Evolutionary conservation across 208 protist genomes (phyloP).

Genomic region (Wallacemonas collosoma): DNA sequence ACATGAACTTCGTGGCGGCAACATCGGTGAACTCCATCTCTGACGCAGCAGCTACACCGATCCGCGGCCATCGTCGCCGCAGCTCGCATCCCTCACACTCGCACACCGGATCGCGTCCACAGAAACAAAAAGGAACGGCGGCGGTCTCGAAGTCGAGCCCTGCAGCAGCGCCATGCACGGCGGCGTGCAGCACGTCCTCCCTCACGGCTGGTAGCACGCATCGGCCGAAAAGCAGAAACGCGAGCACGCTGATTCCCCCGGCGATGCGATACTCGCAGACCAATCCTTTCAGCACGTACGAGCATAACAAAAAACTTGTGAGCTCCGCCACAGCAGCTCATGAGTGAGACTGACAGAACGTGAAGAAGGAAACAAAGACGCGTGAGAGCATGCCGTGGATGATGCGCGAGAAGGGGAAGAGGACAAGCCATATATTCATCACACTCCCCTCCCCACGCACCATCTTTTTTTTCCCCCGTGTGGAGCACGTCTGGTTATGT

Average conservation of each 20-base stretch:
- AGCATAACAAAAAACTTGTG: slow-evolving; percentile 45
- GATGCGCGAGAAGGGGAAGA: slow-evolving; percentile 15
- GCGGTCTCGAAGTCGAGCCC: background rate
- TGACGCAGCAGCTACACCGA: background rate
- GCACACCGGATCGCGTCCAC: background rate
- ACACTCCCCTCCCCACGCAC: no score
- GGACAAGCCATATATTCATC: background rate
- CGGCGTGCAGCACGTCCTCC: background rate
- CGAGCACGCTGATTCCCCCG: background rate
- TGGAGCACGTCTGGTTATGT: no score
- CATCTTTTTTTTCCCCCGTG: no score
- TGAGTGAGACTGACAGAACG: background rate
- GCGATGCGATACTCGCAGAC: slow-evolving; percentile 35
- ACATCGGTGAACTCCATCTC: slow-evolving; percentile 2
- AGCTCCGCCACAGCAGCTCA: background rate
- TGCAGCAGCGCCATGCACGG: background rate
- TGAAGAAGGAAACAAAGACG: background rate
- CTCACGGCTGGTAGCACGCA: background rate
- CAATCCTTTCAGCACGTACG: slow-evolving; percentile 53
- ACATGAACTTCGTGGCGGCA: slow-evolving; percentile 12
- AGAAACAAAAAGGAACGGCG: background rate
- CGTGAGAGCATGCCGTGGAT: background rate
- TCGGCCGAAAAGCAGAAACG: background rate
- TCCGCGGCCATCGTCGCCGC: background rate
- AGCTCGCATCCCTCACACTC: background rate